Conservation (phyloP, 768 basidiomycete genomes). For the Tricholoma bakamatsutake region DNA sequence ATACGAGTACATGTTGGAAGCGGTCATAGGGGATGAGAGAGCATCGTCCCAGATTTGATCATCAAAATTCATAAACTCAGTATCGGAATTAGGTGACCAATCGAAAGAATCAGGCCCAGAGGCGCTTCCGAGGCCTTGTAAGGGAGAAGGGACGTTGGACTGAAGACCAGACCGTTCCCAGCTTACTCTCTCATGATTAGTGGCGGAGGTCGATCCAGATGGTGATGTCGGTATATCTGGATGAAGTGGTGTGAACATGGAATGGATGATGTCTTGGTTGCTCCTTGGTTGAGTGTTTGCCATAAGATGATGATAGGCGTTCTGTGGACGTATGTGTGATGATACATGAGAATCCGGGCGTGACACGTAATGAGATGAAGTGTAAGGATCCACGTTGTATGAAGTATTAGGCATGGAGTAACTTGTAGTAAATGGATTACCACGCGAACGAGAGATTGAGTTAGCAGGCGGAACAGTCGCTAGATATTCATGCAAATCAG, state of each 20-base stretch:
- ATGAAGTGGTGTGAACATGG: constrained; percentile 8
- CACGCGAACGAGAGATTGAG: constrained; percentile 7
- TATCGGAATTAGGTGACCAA: constrained; percentile 15
- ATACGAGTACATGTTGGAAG: constrained; percentile 11
- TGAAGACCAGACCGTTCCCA: constrained; percentile 9
- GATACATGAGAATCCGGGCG: constrained; percentile 1
- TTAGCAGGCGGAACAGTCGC: background rate
- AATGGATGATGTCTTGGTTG: constrained; percentile 9
- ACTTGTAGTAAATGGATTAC: background rate
- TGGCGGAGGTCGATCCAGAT: background rate
- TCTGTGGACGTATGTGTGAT: constrained; percentile 5
- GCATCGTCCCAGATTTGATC: constrained; percentile 22
- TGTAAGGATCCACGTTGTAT: constrained; percentile 1
- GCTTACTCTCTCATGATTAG: constrained; percentile 3
- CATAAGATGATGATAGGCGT: constrained; percentile 5
- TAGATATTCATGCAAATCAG: background rate
- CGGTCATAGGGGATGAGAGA: constrained; percentile 20
- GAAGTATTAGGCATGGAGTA: constrained; percentile 1
- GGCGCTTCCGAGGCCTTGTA: constrained; percentile 5
- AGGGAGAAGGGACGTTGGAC: background rate
- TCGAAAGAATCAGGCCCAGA: constrained; percentile 17
- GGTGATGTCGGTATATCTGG: constrained; percentile 4
- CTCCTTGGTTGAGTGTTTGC: constrained; percentile 3
- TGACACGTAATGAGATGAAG: constrained; percentile 6
- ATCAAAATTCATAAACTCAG: constrained; percentile 23